phyloP scores from a whole-genome alignment of 768 basidiomycete species.

The Chalciporus chontae region DNA sequence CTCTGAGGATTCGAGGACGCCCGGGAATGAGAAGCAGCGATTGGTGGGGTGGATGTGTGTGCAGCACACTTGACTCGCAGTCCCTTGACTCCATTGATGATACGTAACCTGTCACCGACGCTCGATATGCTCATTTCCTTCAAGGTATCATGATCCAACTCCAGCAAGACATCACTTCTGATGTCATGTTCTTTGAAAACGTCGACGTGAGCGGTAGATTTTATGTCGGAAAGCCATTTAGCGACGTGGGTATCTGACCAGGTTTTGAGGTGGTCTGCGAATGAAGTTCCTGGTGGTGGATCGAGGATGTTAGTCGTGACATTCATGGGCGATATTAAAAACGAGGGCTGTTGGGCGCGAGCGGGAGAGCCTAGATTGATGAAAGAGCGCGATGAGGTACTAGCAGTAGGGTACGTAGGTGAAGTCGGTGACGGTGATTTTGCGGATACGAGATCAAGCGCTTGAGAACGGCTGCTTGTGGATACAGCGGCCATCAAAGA shows the following conservation, averaged over 20 bases:
- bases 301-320: slow-evolving; percentile 40
- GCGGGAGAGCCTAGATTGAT: slow-evolving; percentile 27
- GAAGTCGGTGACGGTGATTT: slow-evolving; percentile 43
- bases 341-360: slow-evolving; percentile 41
- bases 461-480: background rate
- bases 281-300: slow-evolving; percentile 55
- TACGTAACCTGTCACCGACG: slow-evolving; percentile 89
- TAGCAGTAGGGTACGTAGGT: slow-evolving; percentile 37
- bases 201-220: slow-evolving; percentile 62
- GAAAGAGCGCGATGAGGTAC: slow-evolving; percentile 37
- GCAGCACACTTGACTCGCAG: slow-evolving; percentile 58
- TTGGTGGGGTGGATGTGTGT: slow-evolving; percentile 3
- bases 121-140: slow-evolving; percentile 89
- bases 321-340: slow-evolving; percentile 39
- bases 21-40: background rate
- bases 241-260: slow-evolving; percentile 73
- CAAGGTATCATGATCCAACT: slow-evolving; percentile 81
- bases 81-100: slow-evolving; percentile 78
- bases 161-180: slow-evolving; percentile 84
- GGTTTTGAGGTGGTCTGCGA: slow-evolving; percentile 59
- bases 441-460: background rate
- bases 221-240: slow-evolving; percentile 75
- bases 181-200: slow-evolving; percentile 87
- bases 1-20: background rate
- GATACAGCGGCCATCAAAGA: slow-evolving; percentile 7